Base-by-base conservation (phyloP, 2,329 filamentous ascomycete species). In the Phialemonium atrogriseum region DNA sequence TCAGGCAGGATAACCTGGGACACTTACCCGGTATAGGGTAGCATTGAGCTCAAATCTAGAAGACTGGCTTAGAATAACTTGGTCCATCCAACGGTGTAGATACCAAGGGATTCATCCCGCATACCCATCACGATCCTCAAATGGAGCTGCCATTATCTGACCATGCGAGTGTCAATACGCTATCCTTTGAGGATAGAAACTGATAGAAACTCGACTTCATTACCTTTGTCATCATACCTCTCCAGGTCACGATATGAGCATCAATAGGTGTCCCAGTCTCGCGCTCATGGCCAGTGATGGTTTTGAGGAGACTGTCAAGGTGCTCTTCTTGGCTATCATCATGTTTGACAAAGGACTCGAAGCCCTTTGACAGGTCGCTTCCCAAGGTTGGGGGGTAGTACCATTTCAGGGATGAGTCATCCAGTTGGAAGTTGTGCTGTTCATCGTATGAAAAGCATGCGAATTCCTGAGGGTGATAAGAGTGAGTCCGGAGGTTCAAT, bases 181-280 rank as follows among this genome's bases (percentile, higher is more conserved):
- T 14, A 40, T 24, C 9, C 10, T 17, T 4, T 10, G 10, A 8
- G 8, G 7, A 28, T 12, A 25, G 13, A 17, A 22, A n/a, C 15
- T 4, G 5, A 5, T 5, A 24, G 2, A 11, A 21, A 19, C 24
- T 15, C 24, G 17, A 17, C 10, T 22, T 14, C 32, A 57, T 32
- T 52, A 88, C 86, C 70, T 95, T 98, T 40, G 91, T 96, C 80
- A 98, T 88, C 86, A 96, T 95, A 22, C 91, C 91, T 48, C 91
- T 70, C 89, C 89, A 98, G 2, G 89, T 96, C 31, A 96, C 70
- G 27, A 96, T 55, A 46, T 94, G 77, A 3, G 82, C 80, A 39
- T 87, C 78, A 19, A 80, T 77, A 49, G 71, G 79, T 47, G 73
- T 68, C 3, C 73, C 71, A 1, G 70, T 74, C 42, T 77, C 66